Conservation (phyloP, 1,284 basidiomycete species). For the Ceratobasidium sp. region DNA sequence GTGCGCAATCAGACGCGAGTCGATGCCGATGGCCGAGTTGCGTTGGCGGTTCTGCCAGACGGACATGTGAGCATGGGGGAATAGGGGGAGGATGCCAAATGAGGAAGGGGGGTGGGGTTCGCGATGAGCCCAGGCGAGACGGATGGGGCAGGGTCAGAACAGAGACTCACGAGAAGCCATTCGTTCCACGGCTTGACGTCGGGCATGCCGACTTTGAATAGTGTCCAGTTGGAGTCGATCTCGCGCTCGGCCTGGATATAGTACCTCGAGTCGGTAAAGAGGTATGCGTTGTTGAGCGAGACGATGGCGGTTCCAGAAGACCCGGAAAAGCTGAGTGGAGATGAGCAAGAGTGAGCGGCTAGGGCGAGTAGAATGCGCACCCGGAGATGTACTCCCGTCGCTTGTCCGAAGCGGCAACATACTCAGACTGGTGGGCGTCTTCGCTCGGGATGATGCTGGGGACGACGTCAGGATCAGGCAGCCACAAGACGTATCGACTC, state of each 20-base stretch:
- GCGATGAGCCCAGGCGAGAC: neutral
- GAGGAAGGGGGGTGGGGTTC: constrained; percentile 35
- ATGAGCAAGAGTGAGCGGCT: neutral
- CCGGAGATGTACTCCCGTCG: constrained; percentile 84
- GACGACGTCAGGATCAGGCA: constrained; percentile 2
- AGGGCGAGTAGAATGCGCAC: constrained; percentile 54
- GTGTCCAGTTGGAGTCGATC: constrained; percentile 79
- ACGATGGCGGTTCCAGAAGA: constrained; percentile 85
- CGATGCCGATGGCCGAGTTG: constrained; percentile 77
- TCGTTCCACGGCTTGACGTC: constrained; percentile 78
- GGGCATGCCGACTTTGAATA: constrained; percentile 70
- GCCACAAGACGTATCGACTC: constrained; percentile 55
- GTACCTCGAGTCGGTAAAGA: constrained; percentile 89
- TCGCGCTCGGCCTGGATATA: constrained; percentile 85
- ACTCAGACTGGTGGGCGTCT: constrained; percentile 91
- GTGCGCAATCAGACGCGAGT: constrained; percentile 86
- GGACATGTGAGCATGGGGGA: constrained; percentile 29
- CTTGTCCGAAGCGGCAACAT: constrained; percentile 80
- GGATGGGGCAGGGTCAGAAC: neutral
- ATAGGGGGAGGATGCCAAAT: constrained; percentile 36
- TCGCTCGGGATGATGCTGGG: constrained; percentile 76
- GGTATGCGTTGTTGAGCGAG: constrained; percentile 67
- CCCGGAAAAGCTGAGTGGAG: constrained; percentile 72
- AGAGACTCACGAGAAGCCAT: constrained; percentile 67
- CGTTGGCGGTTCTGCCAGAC: constrained; percentile 62